Percentiles rank a stretch among this genome's conserved stretches.
phyloP scores from a whole-genome alignment of 352 stramenopile species.

The Globisporangium canariense region DNA sequence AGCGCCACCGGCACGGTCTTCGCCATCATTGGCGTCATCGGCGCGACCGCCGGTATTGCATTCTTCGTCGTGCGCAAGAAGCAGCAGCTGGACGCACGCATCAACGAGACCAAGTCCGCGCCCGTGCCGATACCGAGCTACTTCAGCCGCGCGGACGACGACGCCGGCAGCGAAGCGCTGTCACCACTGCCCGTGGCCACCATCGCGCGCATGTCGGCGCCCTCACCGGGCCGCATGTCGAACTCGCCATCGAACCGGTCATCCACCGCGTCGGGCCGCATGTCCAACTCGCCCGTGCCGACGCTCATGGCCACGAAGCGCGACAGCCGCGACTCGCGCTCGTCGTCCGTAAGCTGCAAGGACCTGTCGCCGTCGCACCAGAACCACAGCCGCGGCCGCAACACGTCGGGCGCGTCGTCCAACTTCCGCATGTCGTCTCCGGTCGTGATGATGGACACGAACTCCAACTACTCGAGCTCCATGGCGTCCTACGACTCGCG shows the following conservation, averaged over 20 bases:
- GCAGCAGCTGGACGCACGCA: constrained; percentile 33
- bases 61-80: constrained; percentile 57
- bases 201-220: constrained; percentile 8
- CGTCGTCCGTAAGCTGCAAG: constrained; percentile 42
- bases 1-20: constrained; percentile 42
- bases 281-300: constrained; percentile 47
- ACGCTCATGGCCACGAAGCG: constrained; percentile 33
- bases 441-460: constrained; percentile 32
- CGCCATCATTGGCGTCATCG: constrained; percentile 44
- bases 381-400: constrained; percentile 1
- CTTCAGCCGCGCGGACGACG: constrained; percentile 35
- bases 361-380: constrained; percentile 31
- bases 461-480: constrained; percentile 29
- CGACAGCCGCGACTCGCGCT: constrained; percentile 37
- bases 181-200: constrained; percentile 23
- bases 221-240: constrained; percentile 22
- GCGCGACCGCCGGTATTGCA: constrained; percentile 36
- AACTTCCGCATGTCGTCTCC: constrained; percentile 43
- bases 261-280: constrained; percentile 1
- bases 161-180: constrained; percentile 25
- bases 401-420: constrained; percentile 19
- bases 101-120: constrained; percentile 38
- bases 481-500: constrained; percentile 25
- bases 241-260: constrained; percentile 24
- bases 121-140: constrained; percentile 33